A percentile compares a stretch with the other conserved stretches of the same genome.
Conservation (phyloP, 75 land plant species). For the Sequoiadendron giganteum region DNA sequence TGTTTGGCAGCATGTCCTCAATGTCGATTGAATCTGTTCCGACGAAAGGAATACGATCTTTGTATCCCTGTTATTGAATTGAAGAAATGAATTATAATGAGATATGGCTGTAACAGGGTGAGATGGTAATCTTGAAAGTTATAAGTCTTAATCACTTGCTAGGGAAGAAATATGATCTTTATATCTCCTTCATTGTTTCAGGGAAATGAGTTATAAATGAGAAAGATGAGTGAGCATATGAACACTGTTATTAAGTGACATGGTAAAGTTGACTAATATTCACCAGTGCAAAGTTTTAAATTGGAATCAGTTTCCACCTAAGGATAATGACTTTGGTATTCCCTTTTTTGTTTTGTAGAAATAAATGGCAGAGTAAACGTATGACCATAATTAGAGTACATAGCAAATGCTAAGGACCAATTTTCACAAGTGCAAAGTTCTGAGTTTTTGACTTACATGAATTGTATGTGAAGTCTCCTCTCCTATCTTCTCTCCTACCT, state of each 20-base stretch:
- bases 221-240: background rate
- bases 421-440: background rate
- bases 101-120: background rate
- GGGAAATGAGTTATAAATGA: background rate
- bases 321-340: too few species aligned
- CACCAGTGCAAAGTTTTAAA: background rate
- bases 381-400: too few species aligned
- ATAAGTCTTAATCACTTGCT: background rate
- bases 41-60: slow-evolving; percentile 21
- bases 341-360: too few species aligned
- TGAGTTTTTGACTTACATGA: slow-evolving; percentile 13
- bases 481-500: slow-evolving; percentile 8
- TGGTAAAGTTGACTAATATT: background rate
- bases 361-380: too few species aligned
- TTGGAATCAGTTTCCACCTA: background rate
- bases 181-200: background rate
- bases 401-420: background rate
- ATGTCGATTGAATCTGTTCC: slow-evolving; percentile 30
- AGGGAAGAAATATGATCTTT: background rate
- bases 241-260: background rate
- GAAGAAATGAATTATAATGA: background rate
- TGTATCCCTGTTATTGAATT: slow-evolving; percentile 24
- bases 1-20: slow-evolving; percentile 31
- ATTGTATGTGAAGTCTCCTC: slow-evolving; percentile 24
- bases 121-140: background rate